Conservation (phyloP, 2,329 filamentous ascomycete genomes). For the Volutella citrinella region DNA sequence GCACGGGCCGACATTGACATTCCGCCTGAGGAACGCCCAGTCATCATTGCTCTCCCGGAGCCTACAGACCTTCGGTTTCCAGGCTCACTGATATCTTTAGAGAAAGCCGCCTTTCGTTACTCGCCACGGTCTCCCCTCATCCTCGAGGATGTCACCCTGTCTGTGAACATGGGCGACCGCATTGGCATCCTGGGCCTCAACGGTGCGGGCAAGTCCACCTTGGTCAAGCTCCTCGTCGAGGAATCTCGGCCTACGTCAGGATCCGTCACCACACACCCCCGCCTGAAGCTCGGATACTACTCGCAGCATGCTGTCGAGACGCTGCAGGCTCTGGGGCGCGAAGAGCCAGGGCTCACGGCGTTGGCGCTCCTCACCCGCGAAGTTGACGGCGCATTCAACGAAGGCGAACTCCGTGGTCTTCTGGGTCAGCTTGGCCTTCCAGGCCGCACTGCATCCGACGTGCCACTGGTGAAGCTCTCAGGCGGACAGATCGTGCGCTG, state of each 20-base stretch:
- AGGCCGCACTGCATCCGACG: slow-evolving; percentile 68
- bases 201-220: slow-evolving; percentile 77
- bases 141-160: slow-evolving; percentile 63
- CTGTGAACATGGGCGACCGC: slow-evolving; percentile 69
- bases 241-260: slow-evolving; percentile 58
- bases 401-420: slow-evolving; percentile 66
- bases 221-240: slow-evolving; percentile 69
- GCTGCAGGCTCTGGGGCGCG: slow-evolving; percentile 53
- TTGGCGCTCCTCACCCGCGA: slow-evolving; percentile 60
- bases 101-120: slow-evolving; percentile 67
- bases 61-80: slow-evolving; percentile 72
- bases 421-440: slow-evolving; percentile 68
- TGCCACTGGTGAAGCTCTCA: slow-evolving; percentile 69
- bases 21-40: slow-evolving; percentile 57
- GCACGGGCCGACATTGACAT: slow-evolving; percentile 68
- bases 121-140: slow-evolving; percentile 35
- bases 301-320: slow-evolving; percentile 75
- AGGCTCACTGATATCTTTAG: slow-evolving; percentile 68
- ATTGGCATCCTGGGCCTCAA: slow-evolving; percentile 77
- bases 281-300: slow-evolving; percentile 71
- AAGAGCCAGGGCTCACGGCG: slow-evolving; percentile 57
- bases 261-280: slow-evolving; percentile 62
- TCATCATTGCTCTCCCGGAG: slow-evolving; percentile 57
- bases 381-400: slow-evolving; percentile 50
- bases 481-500: slow-evolving; percentile 72